A percentile compares a stretch with the other conserved stretches of the same genome.
Conservation (phyloP, 805 yeast species). For the Teunomyces funiuensis region DNA sequence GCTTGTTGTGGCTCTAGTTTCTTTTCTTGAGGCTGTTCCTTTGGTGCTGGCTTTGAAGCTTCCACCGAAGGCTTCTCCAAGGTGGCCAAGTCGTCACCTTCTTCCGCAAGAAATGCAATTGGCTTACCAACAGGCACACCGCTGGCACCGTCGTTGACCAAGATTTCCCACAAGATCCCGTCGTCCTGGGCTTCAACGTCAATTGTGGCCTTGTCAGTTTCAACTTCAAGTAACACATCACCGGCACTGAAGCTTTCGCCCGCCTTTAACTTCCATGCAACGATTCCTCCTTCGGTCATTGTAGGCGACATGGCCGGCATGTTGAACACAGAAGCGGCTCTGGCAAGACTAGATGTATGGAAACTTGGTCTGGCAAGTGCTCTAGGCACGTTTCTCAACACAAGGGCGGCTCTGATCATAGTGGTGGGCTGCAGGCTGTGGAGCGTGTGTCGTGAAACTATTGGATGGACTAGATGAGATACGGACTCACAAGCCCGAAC, state of each 20-base stretch:
- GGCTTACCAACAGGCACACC: constrained; percentile 84
- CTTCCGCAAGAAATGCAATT: constrained; percentile 87
- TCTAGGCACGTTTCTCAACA: constrained; percentile 19
- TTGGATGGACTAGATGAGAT: not conserved
- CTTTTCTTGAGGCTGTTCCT: constrained; percentile 16
- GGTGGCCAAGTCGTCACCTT: constrained; percentile 73
- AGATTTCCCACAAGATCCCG: constrained; percentile 80
- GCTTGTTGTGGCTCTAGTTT: constrained; percentile 10
- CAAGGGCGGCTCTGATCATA: constrained; percentile 13
- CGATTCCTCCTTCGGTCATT: constrained; percentile 93
- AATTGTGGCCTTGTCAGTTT: constrained; percentile 81
- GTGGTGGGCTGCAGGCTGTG: not conserved
- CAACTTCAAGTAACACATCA: constrained; percentile 79
- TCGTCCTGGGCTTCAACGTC: constrained; percentile 91
- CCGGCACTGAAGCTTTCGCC: constrained; percentile 77
- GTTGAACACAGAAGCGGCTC: constrained; percentile 53
- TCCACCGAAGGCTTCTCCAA: constrained; percentile 58
- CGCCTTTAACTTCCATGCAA: constrained; percentile 78
- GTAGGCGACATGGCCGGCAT: constrained; percentile 99
- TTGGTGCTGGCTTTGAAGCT: constrained; percentile 22
- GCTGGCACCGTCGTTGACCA: constrained; percentile 68
- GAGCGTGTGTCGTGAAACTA: not conserved
- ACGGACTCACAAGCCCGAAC: constrained; percentile 20
- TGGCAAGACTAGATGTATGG: constrained; percentile 22
- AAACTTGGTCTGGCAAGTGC: constrained; percentile 22